Percentiles rank a stretch among this genome's conserved stretches.
phyloP scores from a whole-genome alignment of 2,329 filamentous ascomycete genomes.

The Hirsutella minnesotensis region DNA sequence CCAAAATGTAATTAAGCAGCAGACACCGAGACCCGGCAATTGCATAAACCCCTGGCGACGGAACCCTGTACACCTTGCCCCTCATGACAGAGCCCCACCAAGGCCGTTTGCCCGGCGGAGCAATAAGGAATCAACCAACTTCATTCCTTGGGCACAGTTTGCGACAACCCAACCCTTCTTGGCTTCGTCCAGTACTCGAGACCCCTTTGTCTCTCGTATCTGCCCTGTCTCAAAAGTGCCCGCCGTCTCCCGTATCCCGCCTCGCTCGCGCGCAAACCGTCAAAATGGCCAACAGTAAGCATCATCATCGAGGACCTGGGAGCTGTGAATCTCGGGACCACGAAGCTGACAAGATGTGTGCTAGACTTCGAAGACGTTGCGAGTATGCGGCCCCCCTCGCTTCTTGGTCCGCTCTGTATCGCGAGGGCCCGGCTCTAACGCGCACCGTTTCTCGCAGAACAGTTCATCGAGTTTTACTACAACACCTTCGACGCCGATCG shows the following conservation, averaged over 20 bases:
- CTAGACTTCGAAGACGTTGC: conserved; percentile 33
- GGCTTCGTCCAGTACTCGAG: not conserved
- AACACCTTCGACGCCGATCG: conserved; percentile 70
- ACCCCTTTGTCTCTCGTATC: not conserved
- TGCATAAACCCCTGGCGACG: not conserved
- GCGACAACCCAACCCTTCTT: conserved; percentile 14
- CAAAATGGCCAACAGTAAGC: conserved; percentile 23
- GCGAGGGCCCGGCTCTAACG: not conserved
- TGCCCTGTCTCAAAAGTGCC: not conserved
- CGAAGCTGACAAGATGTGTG: conserved; percentile 7
- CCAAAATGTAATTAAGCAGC: no score
- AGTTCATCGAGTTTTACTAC: conserved; percentile 91
- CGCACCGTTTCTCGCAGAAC: conserved; percentile 38
- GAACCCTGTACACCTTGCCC: conserved; percentile 11
- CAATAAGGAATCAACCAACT: conserved; percentile 6
- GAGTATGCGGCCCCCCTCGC: conserved; percentile 24
- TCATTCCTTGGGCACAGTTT: conserved; percentile 16
- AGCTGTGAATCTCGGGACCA: conserved; percentile 3
- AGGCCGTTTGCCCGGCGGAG: not conserved
- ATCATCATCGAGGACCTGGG: not conserved
- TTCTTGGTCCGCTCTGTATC: conserved; percentile 1
- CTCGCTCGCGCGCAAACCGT: conserved; percentile 1
- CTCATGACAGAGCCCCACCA: conserved; percentile 12
- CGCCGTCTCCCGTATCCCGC: not conserved
- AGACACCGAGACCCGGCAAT: not conserved